These are phyloP conservation scores for Blastocystis hominis DNA, from an alignment of 352 stramenopile species.

Conservation along the genomic window DNA sequence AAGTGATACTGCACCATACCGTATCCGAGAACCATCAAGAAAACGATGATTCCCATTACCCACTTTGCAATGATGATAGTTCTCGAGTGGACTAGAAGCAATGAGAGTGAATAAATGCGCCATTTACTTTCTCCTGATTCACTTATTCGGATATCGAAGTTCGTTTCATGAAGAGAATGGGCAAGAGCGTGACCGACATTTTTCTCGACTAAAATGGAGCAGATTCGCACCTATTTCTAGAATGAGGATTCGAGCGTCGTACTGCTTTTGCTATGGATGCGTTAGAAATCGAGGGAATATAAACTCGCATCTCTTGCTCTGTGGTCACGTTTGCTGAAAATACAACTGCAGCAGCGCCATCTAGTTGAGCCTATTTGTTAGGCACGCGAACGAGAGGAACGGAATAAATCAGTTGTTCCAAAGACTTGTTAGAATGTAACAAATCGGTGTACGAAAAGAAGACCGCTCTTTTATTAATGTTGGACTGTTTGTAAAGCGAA, in stretches of 20 bases:
- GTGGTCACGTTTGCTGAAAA: background rate
- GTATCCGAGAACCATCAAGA: background rate
- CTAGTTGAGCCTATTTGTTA: background rate
- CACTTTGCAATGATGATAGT: background rate
- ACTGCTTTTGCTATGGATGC: background rate
- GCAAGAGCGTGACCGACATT: background rate
- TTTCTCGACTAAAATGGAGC: background rate
- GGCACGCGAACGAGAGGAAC: background rate
- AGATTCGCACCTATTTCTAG: background rate
- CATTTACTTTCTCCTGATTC: background rate
- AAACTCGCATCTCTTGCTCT: background rate
- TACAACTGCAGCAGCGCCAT: background rate
- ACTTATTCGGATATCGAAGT: background rate
- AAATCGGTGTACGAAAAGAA: background rate
- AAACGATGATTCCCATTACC: background rate
- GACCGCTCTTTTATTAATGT: background rate
- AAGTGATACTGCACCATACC: background rate
- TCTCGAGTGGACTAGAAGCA: background rate
- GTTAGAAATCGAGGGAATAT: background rate
- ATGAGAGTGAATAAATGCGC: background rate
- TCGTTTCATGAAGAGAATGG: background rate
- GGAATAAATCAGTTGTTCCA: background rate
- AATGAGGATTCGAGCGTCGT: background rate
- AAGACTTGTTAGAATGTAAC: background rate
- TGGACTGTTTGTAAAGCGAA: background rate